phyloP scores from a whole-genome alignment of 805 yeast genomes.

The Candida mattraensis region DNA sequence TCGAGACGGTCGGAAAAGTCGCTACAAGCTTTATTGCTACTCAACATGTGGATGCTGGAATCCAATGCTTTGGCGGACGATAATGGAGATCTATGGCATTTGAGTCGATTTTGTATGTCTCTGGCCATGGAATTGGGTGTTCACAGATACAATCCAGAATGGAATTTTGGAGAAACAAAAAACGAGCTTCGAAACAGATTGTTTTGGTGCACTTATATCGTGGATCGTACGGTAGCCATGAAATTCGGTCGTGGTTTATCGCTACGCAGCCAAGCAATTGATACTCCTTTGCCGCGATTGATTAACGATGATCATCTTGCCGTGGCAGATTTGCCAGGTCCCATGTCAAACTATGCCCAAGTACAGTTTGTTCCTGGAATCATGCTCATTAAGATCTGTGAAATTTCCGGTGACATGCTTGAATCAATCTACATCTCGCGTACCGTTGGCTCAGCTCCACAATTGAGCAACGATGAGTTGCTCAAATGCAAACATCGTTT shows the following conservation, averaged over 20 bases:
- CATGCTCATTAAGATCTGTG: constrained; percentile 19
- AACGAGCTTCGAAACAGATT: constrained; percentile 26
- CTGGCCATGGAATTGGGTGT: constrained; percentile 30
- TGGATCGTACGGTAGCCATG: constrained; percentile 29
- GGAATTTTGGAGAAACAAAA: constrained; percentile 25
- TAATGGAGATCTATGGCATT: constrained; percentile 28
- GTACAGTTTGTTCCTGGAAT: constrained; percentile 24
- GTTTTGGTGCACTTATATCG: constrained; percentile 27
- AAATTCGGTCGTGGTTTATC: constrained; percentile 27
- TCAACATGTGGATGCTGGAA: constrained; percentile 24
- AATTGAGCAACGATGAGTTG: constrained; percentile 19
- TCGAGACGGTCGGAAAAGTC: constrained; percentile 23
- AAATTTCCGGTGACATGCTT: constrained; percentile 24
- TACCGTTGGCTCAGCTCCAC: constrained; percentile 22
- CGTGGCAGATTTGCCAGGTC: constrained; percentile 9
- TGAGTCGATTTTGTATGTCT: constrained; percentile 27
- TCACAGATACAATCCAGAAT: constrained; percentile 27
- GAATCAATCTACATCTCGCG: constrained; percentile 28
- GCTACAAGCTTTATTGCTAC: constrained; percentile 22
- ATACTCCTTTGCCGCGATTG: constrained; percentile 25
- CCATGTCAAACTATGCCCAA: constrained; percentile 12
- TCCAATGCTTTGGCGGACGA: constrained; percentile 24
- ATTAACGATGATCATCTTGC: constrained; percentile 19
- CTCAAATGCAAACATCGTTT: constrained; percentile 9
- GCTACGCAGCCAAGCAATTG: constrained; percentile 27